A percentile compares a stretch with the other conserved stretches of the same genome.
Conservation (phyloP, 371 early-diverging fungal species). For the Conidiobolus incongruus region DNA sequence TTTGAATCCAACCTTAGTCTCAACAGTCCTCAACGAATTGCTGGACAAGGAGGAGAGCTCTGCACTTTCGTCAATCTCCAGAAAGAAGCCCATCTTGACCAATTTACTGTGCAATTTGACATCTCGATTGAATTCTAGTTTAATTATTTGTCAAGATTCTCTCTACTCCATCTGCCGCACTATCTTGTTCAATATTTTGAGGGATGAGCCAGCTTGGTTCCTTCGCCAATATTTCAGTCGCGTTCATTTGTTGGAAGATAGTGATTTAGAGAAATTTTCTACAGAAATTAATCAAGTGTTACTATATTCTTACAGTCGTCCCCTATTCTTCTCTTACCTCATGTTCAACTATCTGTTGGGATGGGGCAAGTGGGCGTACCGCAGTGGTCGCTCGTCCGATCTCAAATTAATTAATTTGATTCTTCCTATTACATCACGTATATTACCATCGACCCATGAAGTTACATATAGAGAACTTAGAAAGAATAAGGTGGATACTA, state of each 20-base stretch:
- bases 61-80: neutral
- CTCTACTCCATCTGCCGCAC: slow-evolving; percentile 18
- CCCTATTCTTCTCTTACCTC: slow-evolving; percentile 26
- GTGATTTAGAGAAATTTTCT: too few species aligned
- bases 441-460: slow-evolving; percentile 29
- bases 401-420: slow-evolving; percentile 17
- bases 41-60: neutral
- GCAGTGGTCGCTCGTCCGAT: slow-evolving; percentile 19
- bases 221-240: slow-evolving; percentile 25
- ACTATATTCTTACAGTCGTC: slow-evolving; percentile 3
- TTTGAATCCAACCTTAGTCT: slow-evolving; percentile 6
- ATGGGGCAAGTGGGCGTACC: slow-evolving; percentile 27
- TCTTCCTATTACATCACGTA: slow-evolving; percentile 25
- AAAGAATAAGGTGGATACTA: slow-evolving; percentile 32
- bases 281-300: too few species aligned
- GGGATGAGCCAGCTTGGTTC: slow-evolving; percentile 32
- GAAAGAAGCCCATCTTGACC: slow-evolving; percentile 14
- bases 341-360: slow-evolving; percentile 40
- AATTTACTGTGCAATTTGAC: slow-evolving; percentile 21
- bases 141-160: slow-evolving; percentile 21
- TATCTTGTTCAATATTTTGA: slow-evolving; percentile 19
- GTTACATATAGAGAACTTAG: slow-evolving; percentile 29
- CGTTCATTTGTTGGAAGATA: slow-evolving; percentile 14
- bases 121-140: slow-evolving; percentile 21
- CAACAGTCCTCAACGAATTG: slow-evolving; percentile 6